Conservation (phyloP, 495 filamentous ascomycete species). For the Antarctomyces pellizariae region DNA sequence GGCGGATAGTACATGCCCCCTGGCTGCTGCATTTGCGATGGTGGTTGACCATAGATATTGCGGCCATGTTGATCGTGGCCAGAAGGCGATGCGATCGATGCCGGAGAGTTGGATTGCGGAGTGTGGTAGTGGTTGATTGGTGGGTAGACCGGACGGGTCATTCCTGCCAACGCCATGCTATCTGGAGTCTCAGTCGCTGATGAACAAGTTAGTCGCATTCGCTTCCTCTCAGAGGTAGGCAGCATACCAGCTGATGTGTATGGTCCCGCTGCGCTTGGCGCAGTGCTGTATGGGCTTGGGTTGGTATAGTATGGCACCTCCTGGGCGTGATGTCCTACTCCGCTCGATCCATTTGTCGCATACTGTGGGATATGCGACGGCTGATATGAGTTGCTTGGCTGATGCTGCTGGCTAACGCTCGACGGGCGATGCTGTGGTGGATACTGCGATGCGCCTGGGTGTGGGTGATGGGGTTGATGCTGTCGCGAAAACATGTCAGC, state of each 20-base stretch:
- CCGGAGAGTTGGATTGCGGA: slow-evolving; percentile 84
- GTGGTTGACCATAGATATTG: slow-evolving; percentile 58
- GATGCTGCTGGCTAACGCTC: slow-evolving; percentile 40
- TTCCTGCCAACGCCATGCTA: slow-evolving; percentile 82
- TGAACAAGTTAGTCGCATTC: slow-evolving; percentile 2
- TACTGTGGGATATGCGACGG: slow-evolving; percentile 23
- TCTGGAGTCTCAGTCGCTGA: slow-evolving; percentile 47
- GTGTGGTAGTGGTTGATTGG: slow-evolving; percentile 85
- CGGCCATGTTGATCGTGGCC: slow-evolving; percentile 68
- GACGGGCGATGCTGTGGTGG: slow-evolving; percentile 35
- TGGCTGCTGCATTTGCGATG: slow-evolving; percentile 58
- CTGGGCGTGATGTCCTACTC: slow-evolving; percentile 30
- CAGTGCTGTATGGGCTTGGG: slow-evolving; percentile 49
- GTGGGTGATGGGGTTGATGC: slow-evolving; percentile 35
- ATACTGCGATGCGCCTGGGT: slow-evolving; percentile 27
- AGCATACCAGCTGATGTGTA: slow-evolving; percentile 61
- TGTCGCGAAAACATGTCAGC: slow-evolving; percentile 19
- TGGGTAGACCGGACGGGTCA: slow-evolving; percentile 61
- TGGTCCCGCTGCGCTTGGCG: slow-evolving; percentile 37
- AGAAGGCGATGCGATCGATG: slow-evolving; percentile 82
- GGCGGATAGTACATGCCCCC: slow-evolving; percentile 38
- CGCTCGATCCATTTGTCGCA: slow-evolving; percentile 20
- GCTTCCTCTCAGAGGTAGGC: slow-evolving; percentile 4
- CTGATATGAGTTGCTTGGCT: slow-evolving; percentile 27
- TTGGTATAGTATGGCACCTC: slow-evolving; percentile 55